phyloP scores from a whole-genome alignment of 345 rosid species.

The Cardamine occulta region DNA sequence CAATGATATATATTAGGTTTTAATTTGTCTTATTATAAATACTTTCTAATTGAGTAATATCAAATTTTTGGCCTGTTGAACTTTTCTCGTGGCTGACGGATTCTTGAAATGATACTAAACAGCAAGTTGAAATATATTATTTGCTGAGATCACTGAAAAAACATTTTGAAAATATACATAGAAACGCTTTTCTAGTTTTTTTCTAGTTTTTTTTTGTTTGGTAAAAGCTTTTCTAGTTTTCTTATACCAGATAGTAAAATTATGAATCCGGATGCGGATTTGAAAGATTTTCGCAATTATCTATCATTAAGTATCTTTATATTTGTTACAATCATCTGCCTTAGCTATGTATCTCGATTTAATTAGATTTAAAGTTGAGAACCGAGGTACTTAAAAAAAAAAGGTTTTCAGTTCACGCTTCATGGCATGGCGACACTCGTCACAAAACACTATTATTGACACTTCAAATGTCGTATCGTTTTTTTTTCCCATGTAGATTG shows the following conservation, averaged over 20 bases:
- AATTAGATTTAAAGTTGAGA: neutral
- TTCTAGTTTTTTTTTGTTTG: too few species aligned
- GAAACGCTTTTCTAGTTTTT: neutral
- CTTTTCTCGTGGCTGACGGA: constrained; percentile 33
- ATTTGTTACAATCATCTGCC: neutral
- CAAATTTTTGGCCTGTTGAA: constrained; percentile 14
- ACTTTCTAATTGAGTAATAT: constrained; percentile 16
- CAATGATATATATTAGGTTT: constrained; percentile 34
- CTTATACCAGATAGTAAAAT: neutral
- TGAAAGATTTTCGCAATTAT: neutral
- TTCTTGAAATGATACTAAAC: constrained; percentile 24
- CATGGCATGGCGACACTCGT: constrained; percentile 18
- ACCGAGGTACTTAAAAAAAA: neutral
- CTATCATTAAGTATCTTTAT: neutral
- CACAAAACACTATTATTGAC: constrained; percentile 23
- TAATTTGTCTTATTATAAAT: constrained; percentile 28
- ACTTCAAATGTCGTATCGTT: neutral
- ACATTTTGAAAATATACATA: neutral
- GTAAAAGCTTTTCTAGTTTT: neutral
- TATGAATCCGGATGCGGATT: neutral
- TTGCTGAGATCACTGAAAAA: constrained; percentile 8
- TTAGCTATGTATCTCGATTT: neutral
- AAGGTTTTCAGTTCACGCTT: neutral
- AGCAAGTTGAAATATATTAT: constrained; percentile 31
- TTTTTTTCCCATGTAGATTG: neutral